These are phyloP conservation scores for Isochrysis galbana DNA, from an alignment of 78 protist genomes.

Conservation along the genomic window DNA sequence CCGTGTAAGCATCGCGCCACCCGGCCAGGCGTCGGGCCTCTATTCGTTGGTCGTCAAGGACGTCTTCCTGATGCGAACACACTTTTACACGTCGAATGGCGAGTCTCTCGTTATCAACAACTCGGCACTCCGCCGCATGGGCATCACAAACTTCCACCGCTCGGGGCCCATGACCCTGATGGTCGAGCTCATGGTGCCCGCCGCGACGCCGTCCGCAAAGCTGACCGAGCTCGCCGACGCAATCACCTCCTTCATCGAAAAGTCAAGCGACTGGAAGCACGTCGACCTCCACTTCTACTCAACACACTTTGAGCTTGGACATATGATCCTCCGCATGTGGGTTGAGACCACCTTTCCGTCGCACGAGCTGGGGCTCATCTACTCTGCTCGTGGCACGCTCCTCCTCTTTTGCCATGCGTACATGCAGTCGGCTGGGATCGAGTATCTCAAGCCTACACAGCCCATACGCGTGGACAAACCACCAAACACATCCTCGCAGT, in stretches of 20 bases:
- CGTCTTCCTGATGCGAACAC: not conserved
- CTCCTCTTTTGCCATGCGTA: not conserved
- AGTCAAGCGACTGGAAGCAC: not conserved
- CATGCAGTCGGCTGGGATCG: not conserved
- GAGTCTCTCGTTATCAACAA: not conserved
- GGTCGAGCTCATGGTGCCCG: not conserved
- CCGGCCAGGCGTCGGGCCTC: not conserved
- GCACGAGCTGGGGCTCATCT: not conserved
- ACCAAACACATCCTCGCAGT: no score
- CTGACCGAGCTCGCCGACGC: not conserved
- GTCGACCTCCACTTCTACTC: not conserved
- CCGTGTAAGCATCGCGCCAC: not conserved
- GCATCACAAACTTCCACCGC: not conserved
- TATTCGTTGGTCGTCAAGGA: not conserved
- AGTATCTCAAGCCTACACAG: not conserved
- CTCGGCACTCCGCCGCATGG: no score
- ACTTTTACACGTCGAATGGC: not conserved
- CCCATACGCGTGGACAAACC: not conserved
- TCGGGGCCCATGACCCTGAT: not conserved
- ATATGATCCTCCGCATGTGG: not conserved
- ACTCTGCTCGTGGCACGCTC: not conserved
- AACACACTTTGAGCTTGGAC: not conserved
- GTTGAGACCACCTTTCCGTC: no score
- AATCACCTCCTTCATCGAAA: not conserved
- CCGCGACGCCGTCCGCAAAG: not conserved